Base-by-base conservation (phyloP, 2,329 filamentous ascomycete genomes). In the Cytospora mali region DNA sequence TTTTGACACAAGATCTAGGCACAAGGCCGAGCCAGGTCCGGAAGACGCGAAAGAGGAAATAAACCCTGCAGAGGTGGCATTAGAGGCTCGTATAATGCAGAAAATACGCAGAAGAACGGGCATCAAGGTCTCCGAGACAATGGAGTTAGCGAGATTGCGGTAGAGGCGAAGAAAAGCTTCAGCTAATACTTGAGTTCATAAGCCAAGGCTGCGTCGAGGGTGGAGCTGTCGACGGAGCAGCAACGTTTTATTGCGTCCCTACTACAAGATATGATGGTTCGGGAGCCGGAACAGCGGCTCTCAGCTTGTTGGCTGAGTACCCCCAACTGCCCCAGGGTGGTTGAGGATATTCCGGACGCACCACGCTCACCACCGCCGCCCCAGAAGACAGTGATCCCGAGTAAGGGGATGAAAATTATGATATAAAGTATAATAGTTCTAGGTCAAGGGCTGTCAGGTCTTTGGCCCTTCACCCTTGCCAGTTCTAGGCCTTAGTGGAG, bases 261-360 rank as follows among this genome's bases (percentile, higher is more conserved):
- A 18, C 28, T 58, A 35, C 55, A 58, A 50, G 55, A 58, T 21
- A 58, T 58, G 42, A 31, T 58, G 42, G 55, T 11, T 9, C 28
- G 55, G 13, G 55, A 50, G 27, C 46, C 55, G 4, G 55, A 58
- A 9, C 1, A 6, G 10, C 42, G 55, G 28, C 55, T 50, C 7
- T 14, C 55, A 35, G 55, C 55, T 50, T 31, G 14, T 21, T 58
- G 29, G 55, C 46, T n/a, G 46, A 58, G n/a, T 3, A 33, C 55
- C 39, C 18, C 27, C 2, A 25, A 35, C 14, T n/a, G n/a, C n/a
- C n/a, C n/a, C n/a, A n/a, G n/a, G n/a, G n/a, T 13, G 13, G 21
- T 57, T 57, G 27, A 16, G 27, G 27, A 57, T 18, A 16, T 33
- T n/a, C 42, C 42, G 18, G 55, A 49, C 28, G 42, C 42, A 27